A percentile compares a stretch with the other conserved stretches of the same genome.
Conservation (phyloP, 2,329 filamentous ascomycete genomes). For the Colletotrichum sp. region DNA sequence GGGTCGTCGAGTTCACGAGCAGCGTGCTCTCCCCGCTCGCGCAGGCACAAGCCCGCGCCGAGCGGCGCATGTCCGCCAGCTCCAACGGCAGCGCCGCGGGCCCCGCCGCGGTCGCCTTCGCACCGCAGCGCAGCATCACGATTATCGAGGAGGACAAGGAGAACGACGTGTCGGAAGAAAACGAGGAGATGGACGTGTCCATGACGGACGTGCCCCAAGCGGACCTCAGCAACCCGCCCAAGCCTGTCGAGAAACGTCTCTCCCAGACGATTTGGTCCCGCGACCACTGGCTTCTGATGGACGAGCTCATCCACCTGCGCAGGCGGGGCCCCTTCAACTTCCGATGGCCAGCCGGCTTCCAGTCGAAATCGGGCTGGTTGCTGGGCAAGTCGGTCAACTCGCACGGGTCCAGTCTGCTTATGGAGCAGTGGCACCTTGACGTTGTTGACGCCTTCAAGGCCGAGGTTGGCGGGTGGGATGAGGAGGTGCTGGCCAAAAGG, state of each 20-base stretch:
- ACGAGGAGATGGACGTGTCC: constrained; percentile 6
- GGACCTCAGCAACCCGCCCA: background rate
- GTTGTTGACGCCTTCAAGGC: constrained; percentile 59
- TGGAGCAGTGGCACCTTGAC: constrained; percentile 64
- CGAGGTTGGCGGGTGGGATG: constrained; percentile 56
- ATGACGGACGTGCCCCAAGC: constrained; percentile 10
- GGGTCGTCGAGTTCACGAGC: constrained; percentile 63
- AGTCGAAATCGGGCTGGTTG: constrained; percentile 37
- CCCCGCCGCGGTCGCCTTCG: background rate
- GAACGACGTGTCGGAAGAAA: constrained; percentile 31
- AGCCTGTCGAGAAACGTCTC: constrained; percentile 24
- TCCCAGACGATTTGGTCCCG: constrained; percentile 53
- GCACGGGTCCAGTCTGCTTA: constrained; percentile 49
- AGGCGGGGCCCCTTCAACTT: constrained; percentile 45
- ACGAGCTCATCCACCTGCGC: constrained; percentile 57
- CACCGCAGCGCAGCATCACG: constrained; percentile 1
- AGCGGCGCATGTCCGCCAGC: constrained; percentile 1
- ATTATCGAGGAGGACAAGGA: constrained; percentile 33
- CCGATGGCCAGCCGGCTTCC: constrained; percentile 29
- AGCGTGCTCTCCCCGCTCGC: constrained; percentile 52
- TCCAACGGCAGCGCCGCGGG: background rate
- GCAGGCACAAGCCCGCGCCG: constrained; percentile 35
- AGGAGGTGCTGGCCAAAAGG: constrained; percentile 52
- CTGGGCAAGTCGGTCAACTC: constrained; percentile 55
- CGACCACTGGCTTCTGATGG: constrained; percentile 59